These are phyloP conservation scores for Suhomyces bokatorum DNA, from an alignment of 1,139 yeast genomes.

Conservation along the genomic window DNA sequence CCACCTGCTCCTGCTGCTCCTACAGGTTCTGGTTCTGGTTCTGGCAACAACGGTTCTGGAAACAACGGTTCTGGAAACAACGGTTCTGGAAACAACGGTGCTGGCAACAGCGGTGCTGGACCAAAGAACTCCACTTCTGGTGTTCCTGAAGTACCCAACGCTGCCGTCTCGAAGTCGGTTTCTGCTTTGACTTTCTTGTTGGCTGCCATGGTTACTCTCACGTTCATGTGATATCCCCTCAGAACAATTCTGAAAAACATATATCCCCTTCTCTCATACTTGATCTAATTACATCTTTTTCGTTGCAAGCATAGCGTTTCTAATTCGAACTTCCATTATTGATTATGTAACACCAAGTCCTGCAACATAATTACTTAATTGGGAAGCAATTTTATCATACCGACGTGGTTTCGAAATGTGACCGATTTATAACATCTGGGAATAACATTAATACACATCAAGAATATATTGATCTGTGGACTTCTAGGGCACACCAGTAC, in stretches of 20 bases:
- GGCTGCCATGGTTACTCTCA: constrained; percentile 2
- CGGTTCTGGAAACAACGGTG: not conserved
- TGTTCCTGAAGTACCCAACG: constrained; percentile 3
- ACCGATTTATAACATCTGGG: too few species aligned
- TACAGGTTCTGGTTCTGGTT: not conserved
- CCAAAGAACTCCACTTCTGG: constrained; percentile 2
- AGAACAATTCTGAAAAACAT: not conserved
- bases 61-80: not conserved
- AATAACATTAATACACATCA: too few species aligned
- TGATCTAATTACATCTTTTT: not conserved
- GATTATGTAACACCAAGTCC: too few species aligned
- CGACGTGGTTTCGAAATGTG: too few species aligned
- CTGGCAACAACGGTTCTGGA: not conserved
- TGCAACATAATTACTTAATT: too few species aligned
- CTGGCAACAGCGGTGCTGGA: not conserved
- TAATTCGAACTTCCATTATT: too few species aligned
- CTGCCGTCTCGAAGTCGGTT: constrained; percentile 1
- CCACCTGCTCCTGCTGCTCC: too few species aligned
- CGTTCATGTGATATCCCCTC: constrained; percentile 3
- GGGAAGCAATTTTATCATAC: too few species aligned
- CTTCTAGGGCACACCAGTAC: too few species aligned
- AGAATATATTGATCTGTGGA: too few species aligned
- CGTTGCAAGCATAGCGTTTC: not conserved
- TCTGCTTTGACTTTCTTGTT: constrained; percentile 3
- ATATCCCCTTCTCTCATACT: not conserved